These are phyloP conservation scores for Dothistroma pini DNA, from an alignment of 2,329 filamentous ascomycete species.

Conservation along the genomic window DNA sequence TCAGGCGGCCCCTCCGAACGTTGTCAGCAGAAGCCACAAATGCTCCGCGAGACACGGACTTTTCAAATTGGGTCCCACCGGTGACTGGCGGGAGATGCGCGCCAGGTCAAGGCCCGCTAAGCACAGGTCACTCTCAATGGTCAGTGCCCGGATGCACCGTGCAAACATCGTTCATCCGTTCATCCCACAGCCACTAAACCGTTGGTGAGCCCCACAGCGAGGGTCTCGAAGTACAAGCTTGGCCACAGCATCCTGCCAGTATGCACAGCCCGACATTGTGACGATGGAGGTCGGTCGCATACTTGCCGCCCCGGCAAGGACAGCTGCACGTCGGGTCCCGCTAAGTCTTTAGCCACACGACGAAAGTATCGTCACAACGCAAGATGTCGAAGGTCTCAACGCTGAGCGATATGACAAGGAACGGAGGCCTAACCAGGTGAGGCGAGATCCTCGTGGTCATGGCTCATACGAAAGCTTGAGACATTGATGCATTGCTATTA, in stretches of 20 bases:
- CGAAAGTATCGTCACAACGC: not conserved
- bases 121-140: constrained; percentile 17
- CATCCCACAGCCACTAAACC: constrained; percentile 15
- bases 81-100: constrained; percentile 14
- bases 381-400: not conserved
- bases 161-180: constrained; percentile 8
- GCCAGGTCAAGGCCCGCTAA: constrained; percentile 21
- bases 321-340: constrained; percentile 1
- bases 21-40: constrained; percentile 19
- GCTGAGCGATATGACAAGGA: constrained; percentile 7
- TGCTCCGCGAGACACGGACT: constrained; percentile 5
- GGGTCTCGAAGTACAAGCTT: constrained; percentile 20
- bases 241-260: constrained; percentile 20
- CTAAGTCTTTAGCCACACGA: not conserved
- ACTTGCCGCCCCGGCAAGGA: not conserved
- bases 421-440: constrained; percentile 1
- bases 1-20: constrained; percentile 7
- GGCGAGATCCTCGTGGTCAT: constrained; percentile 13
- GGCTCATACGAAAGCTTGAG: constrained; percentile 21
- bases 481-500: constrained; percentile 17
- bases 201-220: constrained; percentile 9
- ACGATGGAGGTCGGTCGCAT: constrained; percentile 12
- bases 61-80: constrained; percentile 7
- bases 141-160: constrained; percentile 10
- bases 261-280: constrained; percentile 14